Evolutionary conservation across 768 basidiomycete species (phyloP), one percentile per base, ranked within the genome.

Genomic region (Nidularia pulvinata): DNA sequence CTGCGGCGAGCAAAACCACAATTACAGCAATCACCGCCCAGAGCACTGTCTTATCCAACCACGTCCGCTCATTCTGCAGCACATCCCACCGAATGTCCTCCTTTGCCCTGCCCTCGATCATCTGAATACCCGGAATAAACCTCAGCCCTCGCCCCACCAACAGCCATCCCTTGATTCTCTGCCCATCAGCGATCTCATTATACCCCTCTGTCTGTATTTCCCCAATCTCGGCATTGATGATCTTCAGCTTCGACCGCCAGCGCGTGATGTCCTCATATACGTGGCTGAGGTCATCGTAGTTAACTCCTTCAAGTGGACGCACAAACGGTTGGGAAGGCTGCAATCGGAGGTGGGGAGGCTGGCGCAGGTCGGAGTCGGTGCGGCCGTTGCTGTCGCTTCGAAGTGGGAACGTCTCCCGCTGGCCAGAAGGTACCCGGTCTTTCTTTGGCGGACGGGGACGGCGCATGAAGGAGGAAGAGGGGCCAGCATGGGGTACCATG

Each of bases 51-150:
- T 65, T 64, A 57, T 83, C 80, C 55, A 80, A 55, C 48, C 64
- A 51, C 35, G 71, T 78, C 37, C 80, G 71, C 64, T 83, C 79
- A 55, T 80, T 76, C 66, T 89, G 88, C 48, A 93, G 69, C 25
- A 89, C 83, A 54, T 86, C 83, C 90, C 91, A 94, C 51, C 87
- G 71, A 35, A 94, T 83, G 65, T 93, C 91, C 61, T 93, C 90
- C 66, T 89, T 91, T 11, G 89, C 86, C 54, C 88, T 72, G 1
- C 91, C 91, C 62, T 90, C 86, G 22, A 94, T 91, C 35, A 88
- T 69, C 63, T 88, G 72, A 5, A 88, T 67, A 2, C 84, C 83
- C 33, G 83, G 83, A 30, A 93, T 65, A 58, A 77, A 79, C 51
- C 83, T 68, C 54, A 92, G 65, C 1, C 88, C 89, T 30, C 82